Evolutionary conservation across 495 filamentous ascomycete species (phyloP), one percentile per base, ranked within the genome.

Genomic region (Astrothelium macrocarpum): DNA sequence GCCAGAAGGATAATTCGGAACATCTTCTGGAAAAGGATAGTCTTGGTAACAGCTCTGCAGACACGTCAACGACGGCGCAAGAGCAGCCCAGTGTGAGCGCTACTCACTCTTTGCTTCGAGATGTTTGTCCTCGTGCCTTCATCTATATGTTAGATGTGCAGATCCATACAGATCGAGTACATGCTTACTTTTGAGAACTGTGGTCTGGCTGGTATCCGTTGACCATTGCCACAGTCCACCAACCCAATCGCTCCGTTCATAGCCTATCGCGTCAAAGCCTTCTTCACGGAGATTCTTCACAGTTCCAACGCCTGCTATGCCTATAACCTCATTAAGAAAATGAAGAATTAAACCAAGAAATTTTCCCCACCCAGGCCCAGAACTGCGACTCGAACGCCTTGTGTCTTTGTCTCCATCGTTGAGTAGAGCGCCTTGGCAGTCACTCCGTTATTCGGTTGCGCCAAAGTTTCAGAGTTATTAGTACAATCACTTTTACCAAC

Each of bases 251-350:
- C 67, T 59, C 43, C 64, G 64, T 56, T 71, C 71, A n/a, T 65
- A 69, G 0, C 45, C 62, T 25, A 68, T 62, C 2, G 56, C 63
- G 20, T 70, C 28, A 42, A 71, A 71, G 9, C 65, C 63, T 32
- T 67, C 71, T 23, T 71, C 67, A 25, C 63, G 59, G 18, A 70
- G 58, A 23, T 32, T 34, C 42, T 68, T 72, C 18, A 68, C 59
- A 11, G 65, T 64, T 2, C 65, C 62, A 16, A 68, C 32, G 59
- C 71, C 67, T 32, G 62, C 61, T 2, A 62, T 59, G 20, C 69
- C 65, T 70, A 56, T 25, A 1, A 10, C 36, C 36, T 42, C 36
- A 42, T 42, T 42, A 42, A 42, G 36, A 42, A 42, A 42, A 42
- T 42, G 36, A 16, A 42, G 36, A 42, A 42, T 42, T 9, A 42